These are phyloP conservation scores for Nicotiana sylvestris DNA, from an alignment of 257 asterid species.

Conservation along the genomic window DNA sequence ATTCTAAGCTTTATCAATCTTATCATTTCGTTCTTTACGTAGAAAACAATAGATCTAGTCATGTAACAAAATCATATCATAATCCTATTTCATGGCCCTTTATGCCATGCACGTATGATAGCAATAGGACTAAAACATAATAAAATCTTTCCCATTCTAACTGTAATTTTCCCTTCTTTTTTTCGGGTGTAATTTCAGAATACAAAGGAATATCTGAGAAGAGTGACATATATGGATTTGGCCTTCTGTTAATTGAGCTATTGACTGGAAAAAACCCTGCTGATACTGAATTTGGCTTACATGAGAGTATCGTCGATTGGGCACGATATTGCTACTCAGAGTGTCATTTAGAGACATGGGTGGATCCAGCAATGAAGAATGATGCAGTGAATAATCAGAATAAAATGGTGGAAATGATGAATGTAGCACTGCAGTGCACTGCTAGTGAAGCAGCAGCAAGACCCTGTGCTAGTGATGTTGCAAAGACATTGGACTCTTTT, in stretches of 20 bases:
- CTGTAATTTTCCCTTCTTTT: not conserved
- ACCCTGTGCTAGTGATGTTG: constrained; percentile 44
- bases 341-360: constrained; percentile 72
- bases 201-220: constrained; percentile 34
- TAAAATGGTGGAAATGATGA: constrained; percentile 69
- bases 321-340: constrained; percentile 82
- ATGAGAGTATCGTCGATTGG: constrained; percentile 61
- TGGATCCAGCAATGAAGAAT: constrained; percentile 44
- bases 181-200: constrained; percentile 44
- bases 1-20: constrained; percentile 12
- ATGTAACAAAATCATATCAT: not conserved
- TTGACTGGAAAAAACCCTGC: constrained; percentile 64
- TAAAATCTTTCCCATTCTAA: not conserved
- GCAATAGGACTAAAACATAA: not conserved
- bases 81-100: constrained; percentile 6
- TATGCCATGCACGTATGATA: constrained; percentile 33
- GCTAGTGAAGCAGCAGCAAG: constrained; percentile 61
- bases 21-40: constrained; percentile 4
- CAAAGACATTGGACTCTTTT: constrained; percentile 42
- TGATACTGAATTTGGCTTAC: constrained; percentile 48
- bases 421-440: constrained; percentile 74
- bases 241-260: constrained; percentile 60
- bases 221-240: constrained; percentile 59
- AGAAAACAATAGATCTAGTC: not conserved
- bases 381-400: constrained; percentile 29